A percentile compares a stretch with the other conserved stretches of the same genome.
Conservation (phyloP, 2,329 filamentous ascomycete genomes). For the Plenodomus biglobosus region DNA sequence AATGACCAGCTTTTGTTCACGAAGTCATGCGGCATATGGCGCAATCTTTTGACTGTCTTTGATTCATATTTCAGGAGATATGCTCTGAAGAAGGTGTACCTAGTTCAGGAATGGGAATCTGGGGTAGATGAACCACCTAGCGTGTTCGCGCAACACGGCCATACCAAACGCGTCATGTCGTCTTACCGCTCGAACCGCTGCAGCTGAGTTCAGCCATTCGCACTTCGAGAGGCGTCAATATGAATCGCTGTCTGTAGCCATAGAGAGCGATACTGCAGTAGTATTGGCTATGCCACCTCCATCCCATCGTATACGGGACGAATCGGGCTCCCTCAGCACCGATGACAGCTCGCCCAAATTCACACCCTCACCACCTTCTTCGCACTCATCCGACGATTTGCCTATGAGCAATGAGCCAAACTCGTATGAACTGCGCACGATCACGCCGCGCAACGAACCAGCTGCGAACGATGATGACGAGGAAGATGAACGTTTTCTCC, state of each 20-base stretch:
- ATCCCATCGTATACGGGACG: conserved; percentile 14
- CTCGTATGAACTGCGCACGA: conserved; percentile 29
- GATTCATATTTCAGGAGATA: no score
- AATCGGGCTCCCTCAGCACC: conserved; percentile 23
- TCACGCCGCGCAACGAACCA: conserved; percentile 16
- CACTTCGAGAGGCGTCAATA: neutral
- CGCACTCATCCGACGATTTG: conserved; percentile 12
- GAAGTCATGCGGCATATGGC: no score
- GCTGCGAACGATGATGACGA: conserved; percentile 13
- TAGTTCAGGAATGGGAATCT: no score
- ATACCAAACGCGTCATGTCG: neutral
- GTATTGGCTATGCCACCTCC: conserved; percentile 14
- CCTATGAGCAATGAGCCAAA: conserved; percentile 16
- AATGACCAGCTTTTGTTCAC: no score
- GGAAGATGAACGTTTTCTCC: conserved; percentile 32
- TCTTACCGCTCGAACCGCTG: neutral
- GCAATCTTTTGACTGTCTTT: no score
- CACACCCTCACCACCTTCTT: conserved; percentile 28
- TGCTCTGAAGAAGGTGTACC: no score
- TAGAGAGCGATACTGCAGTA: neutral
- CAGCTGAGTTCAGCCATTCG: neutral
- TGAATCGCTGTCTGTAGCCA: neutral
- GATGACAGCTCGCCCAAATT: conserved; percentile 21
- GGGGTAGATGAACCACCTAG: neutral
- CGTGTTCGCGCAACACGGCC: no score